These are phyloP conservation scores for Heracleum sosnowskyi DNA, from an alignment of 129 eudicot species.

Conservation along the genomic window DNA sequence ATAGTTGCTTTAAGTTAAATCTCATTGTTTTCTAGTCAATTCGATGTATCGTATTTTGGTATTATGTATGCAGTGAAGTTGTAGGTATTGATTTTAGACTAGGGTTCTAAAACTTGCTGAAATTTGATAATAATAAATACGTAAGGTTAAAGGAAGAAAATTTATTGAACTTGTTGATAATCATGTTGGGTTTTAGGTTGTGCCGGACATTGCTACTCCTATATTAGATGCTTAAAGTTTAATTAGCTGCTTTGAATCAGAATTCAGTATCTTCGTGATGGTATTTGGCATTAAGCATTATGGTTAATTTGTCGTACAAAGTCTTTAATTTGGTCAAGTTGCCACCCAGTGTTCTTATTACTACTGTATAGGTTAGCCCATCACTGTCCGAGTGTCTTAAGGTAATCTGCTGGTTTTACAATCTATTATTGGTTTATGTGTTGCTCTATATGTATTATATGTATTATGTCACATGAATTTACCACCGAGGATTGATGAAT, in stretches of 20 bases:
- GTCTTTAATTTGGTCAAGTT: background rate
- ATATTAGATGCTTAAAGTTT: background rate
- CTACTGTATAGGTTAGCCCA: background rate
- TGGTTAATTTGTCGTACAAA: background rate
- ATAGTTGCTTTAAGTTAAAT: background rate
- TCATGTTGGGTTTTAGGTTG: background rate
- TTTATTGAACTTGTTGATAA: no score
- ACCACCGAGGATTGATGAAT: background rate
- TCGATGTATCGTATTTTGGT: background rate
- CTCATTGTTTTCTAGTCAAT: background rate
- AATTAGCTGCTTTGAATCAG: background rate
- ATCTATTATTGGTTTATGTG: no score
- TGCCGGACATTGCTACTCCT: background rate
- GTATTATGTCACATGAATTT: background rate
- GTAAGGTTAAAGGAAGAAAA: background rate
- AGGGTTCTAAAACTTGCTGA: background rate
- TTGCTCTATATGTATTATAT: background rate
- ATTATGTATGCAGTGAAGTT: background rate
- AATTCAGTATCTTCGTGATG: no score
- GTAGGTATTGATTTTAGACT: background rate
- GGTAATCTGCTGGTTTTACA: background rate
- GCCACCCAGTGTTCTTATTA: no score
- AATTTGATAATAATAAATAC: no score
- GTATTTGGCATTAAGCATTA: no score
- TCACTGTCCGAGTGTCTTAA: background rate